Evolutionary conservation across 345 rosid species (phyloP).

Genomic region (Aurinia saxatilis): DNA sequence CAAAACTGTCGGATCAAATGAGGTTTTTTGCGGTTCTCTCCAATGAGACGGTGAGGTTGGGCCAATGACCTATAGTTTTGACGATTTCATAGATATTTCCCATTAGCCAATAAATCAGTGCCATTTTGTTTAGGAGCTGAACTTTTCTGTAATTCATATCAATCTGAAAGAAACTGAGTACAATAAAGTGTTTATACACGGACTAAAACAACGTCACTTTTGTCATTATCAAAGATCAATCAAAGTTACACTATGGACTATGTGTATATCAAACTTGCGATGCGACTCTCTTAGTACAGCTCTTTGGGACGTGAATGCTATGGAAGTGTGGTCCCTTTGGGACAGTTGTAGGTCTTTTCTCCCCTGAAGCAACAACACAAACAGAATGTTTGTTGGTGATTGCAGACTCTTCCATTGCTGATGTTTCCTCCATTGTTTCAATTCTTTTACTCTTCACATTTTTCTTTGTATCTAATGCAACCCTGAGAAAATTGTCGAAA

Average conservation of each 20-base stretch:
- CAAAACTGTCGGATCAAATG: too few relatives aligned
- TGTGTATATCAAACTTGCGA: slow-evolving; percentile 5
- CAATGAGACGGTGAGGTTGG: too few relatives aligned
- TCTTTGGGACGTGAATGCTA: slow-evolving; percentile 53
- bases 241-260: background rate
- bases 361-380: slow-evolving; percentile 30
- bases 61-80: too few relatives aligned
- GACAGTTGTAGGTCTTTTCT: slow-evolving; percentile 36
- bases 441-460: background rate
- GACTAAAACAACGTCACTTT: background rate
- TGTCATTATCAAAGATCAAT: background rate
- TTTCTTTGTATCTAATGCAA: slow-evolving; percentile 27
- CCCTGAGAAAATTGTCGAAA: slow-evolving; percentile 32
- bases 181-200: background rate
- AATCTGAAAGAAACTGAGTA: background rate
- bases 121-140: too few relatives aligned
- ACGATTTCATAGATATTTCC: too few relatives aligned
- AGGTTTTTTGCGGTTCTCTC: too few relatives aligned
- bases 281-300: slow-evolving; percentile 47
- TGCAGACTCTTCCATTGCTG: slow-evolving; percentile 23
- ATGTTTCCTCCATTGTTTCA: slow-evolving; percentile 28
- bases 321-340: slow-evolving; percentile 68
- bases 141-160: background rate
- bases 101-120: too few relatives aligned
- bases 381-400: slow-evolving; percentile 31